phyloP scores from a whole-genome alignment of 2,329 filamentous ascomycete genomes.

The Penicillium sp. region DNA sequence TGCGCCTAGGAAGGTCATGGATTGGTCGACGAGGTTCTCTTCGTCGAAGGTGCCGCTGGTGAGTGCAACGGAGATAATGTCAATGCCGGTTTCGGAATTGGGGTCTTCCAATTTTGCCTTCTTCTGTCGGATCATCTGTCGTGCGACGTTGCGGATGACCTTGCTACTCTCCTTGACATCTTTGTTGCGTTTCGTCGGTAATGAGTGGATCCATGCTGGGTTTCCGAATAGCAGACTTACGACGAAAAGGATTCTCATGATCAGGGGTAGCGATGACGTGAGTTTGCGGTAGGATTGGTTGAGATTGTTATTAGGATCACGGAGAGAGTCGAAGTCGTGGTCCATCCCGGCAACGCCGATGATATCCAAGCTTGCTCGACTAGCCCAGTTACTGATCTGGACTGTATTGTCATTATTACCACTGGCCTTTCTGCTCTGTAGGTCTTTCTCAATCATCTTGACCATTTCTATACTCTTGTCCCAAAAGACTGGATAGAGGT shows the following conservation, averaged over 20 bases:
- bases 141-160: constrained; percentile 65
- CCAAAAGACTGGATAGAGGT: constrained; percentile 85
- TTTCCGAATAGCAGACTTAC: constrained; percentile 62
- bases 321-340: constrained; percentile 66
- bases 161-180: constrained; percentile 58
- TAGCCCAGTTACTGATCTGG: constrained; percentile 63
- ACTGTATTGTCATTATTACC: constrained; percentile 47
- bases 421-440: constrained; percentile 38
- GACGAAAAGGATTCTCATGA: constrained; percentile 53
- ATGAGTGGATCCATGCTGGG: constrained; percentile 56
- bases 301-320: constrained; percentile 60
- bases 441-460: constrained; percentile 55
- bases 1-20: constrained; percentile 86
- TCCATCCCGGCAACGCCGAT: constrained; percentile 72
- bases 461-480: constrained; percentile 68
- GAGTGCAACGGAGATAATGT: constrained; percentile 80
- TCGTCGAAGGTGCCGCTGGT: constrained; percentile 73
- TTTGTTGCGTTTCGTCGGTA: constrained; percentile 73
- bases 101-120: constrained; percentile 51
- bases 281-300: constrained; percentile 41
- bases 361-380: constrained; percentile 70
- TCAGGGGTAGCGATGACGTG: constrained; percentile 17
- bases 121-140: constrained; percentile 69
- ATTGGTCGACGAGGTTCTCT: constrained; percentile 78
- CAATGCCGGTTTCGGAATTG: constrained; percentile 49